Base-by-base conservation (phyloP, 768 basidiomycete genomes). In the Pleurotus platypus region DNA sequence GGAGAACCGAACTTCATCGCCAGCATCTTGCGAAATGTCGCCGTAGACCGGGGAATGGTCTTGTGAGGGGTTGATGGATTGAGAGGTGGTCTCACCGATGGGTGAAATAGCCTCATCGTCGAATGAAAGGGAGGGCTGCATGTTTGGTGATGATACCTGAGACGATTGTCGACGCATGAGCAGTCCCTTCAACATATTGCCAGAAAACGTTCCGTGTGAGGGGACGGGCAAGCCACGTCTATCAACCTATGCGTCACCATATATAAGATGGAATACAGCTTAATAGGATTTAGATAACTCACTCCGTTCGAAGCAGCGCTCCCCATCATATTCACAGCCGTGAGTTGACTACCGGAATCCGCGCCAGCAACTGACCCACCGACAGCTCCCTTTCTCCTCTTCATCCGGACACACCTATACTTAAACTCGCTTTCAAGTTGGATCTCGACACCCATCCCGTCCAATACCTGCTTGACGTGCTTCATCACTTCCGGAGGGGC, bases 1-100 rank as follows among this genome's bases (percentile, higher is more conserved):
- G 11, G 87, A 92, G 77, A 98, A 98, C 63, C 92, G 85, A 62
- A 99, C 93, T 83, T 98, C 97, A 64, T 96, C 96, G 26, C 94
- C 94, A 18, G 84, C 83, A 66, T 98, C 97, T 63, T 90, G 83
- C 3, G 78, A 67, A n/a, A 75, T 63, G 57, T 91, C 91, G 12
- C 95, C 95, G 65, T 96, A 98, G 18, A 87, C 67, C 18, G 86
- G n/a, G 73, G 55, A 87, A 82, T n/a, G 65, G 62, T 50, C 72
- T 72, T n/a, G 75, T 38, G 39, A 69, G 50, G 1, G 78, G 72
- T 58, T 84, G 83, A 24, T 67, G 66, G 69, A 18, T 62, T n/a
- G 77, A 66, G 37, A 77, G 26, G 66, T 26, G 11, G n/a, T 20
- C 18, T 40, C 51, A 22, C n/a, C 38, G 15, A 53, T 69, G 66